Conservation (phyloP, 106 monocot species). For the Alisma plantagoaquatica region DNA sequence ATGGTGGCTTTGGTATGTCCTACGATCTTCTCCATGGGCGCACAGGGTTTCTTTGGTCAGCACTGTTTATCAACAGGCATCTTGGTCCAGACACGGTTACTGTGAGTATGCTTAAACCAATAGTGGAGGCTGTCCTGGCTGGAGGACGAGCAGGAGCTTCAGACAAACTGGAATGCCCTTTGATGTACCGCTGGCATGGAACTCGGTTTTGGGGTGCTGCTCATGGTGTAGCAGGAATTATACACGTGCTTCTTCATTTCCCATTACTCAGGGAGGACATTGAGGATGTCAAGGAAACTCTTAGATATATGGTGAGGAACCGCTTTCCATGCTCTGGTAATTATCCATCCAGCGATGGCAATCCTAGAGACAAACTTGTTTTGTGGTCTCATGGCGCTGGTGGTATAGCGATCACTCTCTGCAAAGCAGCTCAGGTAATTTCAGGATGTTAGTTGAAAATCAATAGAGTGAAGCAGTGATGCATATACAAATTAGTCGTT, state of each 20-base stretch:
- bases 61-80: constrained; percentile 28
- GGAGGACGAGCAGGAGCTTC: constrained; percentile 27
- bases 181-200: constrained; percentile 38
- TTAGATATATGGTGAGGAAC: constrained; percentile 26
- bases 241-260: constrained; percentile 38
- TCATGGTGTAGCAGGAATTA: constrained; percentile 27
- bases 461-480: neutral
- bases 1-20: constrained; percentile 35
- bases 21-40: constrained; percentile 37
- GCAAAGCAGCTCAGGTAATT: constrained; percentile 41
- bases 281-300: constrained; percentile 19
- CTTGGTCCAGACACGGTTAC: constrained; percentile 18
- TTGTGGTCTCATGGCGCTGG: constrained; percentile 40
- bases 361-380: constrained; percentile 23
- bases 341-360: constrained; percentile 30
- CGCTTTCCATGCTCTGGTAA: constrained; percentile 19
- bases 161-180: constrained; percentile 15
- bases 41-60: constrained; percentile 32
- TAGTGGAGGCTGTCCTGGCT: constrained; percentile 25
- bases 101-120: constrained; percentile 8
- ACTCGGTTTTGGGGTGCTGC: constrained; percentile 38
- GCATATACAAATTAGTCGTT: too few species aligned
- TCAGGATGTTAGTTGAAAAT: neutral
- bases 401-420: constrained; percentile 25
- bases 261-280: constrained; percentile 9